These are phyloP conservation scores for Phaeomoniella chlamydospora DNA, from an alignment of 2,329 filamentous ascomycete species.

Conservation along the genomic window DNA sequence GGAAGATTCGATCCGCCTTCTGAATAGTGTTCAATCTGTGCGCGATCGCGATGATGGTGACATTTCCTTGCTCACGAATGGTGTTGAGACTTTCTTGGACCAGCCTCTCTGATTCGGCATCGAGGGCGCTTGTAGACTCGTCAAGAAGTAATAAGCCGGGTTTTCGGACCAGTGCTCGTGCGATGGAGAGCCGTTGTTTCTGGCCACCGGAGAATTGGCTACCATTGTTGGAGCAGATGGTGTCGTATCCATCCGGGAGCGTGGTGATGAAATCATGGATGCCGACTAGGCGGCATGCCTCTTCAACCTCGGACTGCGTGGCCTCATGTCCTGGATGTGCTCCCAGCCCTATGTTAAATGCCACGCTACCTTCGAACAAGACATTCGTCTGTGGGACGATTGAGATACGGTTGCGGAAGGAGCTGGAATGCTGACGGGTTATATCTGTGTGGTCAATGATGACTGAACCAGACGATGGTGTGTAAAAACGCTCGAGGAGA, in stretches of 20 bases:
- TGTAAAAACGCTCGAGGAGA: conserved; percentile 40
- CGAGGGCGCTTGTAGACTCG: conserved; percentile 45
- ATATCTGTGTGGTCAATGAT: conserved; percentile 37
- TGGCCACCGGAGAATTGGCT: conserved; percentile 39
- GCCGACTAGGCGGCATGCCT: conserved; percentile 38
- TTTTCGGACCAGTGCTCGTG: conserved; percentile 37
- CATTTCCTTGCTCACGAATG: conserved; percentile 36
- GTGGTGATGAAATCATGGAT: conserved; percentile 15
- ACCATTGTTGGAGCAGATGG: conserved; percentile 28
- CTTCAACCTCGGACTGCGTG: conserved; percentile 44
- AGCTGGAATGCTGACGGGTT: conserved; percentile 18
- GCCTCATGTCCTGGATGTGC: conserved; percentile 38
- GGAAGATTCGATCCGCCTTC: conserved; percentile 67
- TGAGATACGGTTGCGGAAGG: conserved; percentile 29
- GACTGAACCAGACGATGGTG: conserved; percentile 33
- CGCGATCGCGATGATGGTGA: conserved; percentile 60
- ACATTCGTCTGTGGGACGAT: conserved; percentile 33
- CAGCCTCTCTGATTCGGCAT: conserved; percentile 51
- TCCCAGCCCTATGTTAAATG: conserved; percentile 31
- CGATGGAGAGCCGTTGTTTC: conserved; percentile 40
- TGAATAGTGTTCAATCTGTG: conserved; percentile 65
- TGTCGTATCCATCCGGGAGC: conserved; percentile 52
- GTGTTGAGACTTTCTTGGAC: conserved; percentile 57
- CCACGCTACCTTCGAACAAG: conserved; percentile 32
- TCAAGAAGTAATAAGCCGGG: conserved; percentile 41